phyloP scores from a whole-genome alignment of 108 stramenopile genomes.

The Seminavis robusta region DNA sequence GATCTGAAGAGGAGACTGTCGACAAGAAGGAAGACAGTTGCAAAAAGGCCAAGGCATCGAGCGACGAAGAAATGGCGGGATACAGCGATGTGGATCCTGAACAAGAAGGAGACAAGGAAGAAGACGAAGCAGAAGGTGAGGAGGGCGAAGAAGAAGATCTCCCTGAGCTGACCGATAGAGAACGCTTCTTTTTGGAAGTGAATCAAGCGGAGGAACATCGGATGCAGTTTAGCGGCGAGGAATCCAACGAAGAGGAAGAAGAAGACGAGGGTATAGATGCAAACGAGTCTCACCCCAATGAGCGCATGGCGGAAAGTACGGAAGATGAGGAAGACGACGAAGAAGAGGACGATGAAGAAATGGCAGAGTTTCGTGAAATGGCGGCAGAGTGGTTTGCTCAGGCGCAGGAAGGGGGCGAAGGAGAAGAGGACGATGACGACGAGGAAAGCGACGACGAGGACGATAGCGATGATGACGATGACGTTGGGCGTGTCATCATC shows the following conservation, averaged over 20 bases:
- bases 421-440: slow-evolving; percentile 4
- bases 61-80: background rate
- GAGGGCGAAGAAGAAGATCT: too few species aligned
- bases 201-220: too few species aligned
- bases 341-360: background rate
- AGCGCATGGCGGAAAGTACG: background rate
- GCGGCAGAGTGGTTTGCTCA: background rate
- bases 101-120: background rate
- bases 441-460: slow-evolving; percentile 11
- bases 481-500: background rate
- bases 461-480: slow-evolving; percentile 5
- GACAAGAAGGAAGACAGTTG: background rate
- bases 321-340: slow-evolving; percentile 6
- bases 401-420: slow-evolving; percentile 7
- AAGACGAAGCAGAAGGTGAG: background rate
- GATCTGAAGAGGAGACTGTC: slow-evolving; percentile 5
- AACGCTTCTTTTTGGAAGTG: too few species aligned
- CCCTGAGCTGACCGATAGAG: too few species aligned
- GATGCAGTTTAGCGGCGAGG: background rate
- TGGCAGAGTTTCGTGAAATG: background rate
- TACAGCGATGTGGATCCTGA: background rate
- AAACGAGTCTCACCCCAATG: too few species aligned
- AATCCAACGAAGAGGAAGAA: background rate
- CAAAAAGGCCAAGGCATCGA: background rate
- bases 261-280: slow-evolving; percentile 15